Base-by-base conservation (phyloP, 805 yeast genomes). In the Candida mattraensis region DNA sequence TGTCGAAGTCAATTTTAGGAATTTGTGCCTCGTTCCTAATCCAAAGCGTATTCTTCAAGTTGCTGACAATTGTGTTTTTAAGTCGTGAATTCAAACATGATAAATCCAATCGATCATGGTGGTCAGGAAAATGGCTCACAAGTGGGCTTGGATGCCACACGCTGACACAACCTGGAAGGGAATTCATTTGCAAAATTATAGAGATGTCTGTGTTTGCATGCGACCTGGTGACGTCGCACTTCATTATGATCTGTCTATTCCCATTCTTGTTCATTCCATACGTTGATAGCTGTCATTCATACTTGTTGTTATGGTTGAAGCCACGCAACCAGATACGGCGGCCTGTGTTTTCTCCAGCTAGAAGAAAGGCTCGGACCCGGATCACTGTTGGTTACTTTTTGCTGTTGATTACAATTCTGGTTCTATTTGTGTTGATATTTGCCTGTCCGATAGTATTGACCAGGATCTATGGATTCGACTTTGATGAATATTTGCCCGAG, bases 101-200 rank as follows among this genome's bases (percentile, higher is more conserved):
- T 43, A 70, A 66, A 28, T 61, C 85, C 0, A 84, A 81, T 48
- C 55, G 73, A 23, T 81, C 89, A 2, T 82, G 87, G 87, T 83
- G 89, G 88, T 73, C 86, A 8, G 88, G 89, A 0, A 75, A 70
- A 37, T 83, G 91, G 91, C 51, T 72, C 30, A 69, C 69, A 10
- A 69, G 80, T 0, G 79, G 79, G 0, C 63, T 82, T 28, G 87
- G 88, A 0, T 76, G 81, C 76, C 57, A 71, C 30, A 63, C 76
- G 0, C 34, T 82, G 5, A 63, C 80, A 3, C 88, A 81, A 44
- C 88, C 88, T 1, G 40, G 70, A 3, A 61, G 91, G 48, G 91
- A 83, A 52, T 74, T 64, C 33, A 37, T 74, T 15, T 80, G 86
- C 39, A 83, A 83, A 48, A 59, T 73, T 1, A 70, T 74, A 48